Percentiles rank a stretch among this genome's conserved stretches.
These are phyloP conservation scores for Crepidotus sp. DNA, from an alignment of 1,284 basidiomycete species.

Conservation along the genomic window DNA sequence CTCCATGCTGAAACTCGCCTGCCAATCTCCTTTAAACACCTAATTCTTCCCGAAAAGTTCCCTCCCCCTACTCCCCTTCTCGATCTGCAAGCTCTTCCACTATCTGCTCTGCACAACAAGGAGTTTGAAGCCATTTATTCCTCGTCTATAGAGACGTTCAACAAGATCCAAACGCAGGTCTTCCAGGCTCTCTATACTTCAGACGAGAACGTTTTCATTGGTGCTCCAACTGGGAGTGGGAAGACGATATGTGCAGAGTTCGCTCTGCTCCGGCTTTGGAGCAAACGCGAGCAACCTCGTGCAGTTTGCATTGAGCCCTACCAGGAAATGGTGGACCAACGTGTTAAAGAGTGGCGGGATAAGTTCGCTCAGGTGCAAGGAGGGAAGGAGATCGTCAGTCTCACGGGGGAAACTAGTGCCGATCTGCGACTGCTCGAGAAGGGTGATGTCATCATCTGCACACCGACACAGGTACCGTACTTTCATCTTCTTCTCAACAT, in stretches of 20 bases:
- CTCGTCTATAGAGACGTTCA: constrained; percentile 74
- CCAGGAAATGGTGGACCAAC: constrained; percentile 91
- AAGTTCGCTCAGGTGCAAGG: constrained; percentile 81
- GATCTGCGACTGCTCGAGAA: constrained; percentile 89
- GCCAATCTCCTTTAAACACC: constrained; percentile 96
- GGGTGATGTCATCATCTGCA: constrained; percentile 89
- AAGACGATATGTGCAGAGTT: constrained; percentile 98
- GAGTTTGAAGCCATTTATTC: constrained; percentile 85
- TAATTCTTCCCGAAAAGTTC: constrained; percentile 97
- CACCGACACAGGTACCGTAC: constrained; percentile 59
- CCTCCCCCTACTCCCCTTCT: constrained; percentile 88
- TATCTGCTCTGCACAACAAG: constrained; percentile 86
- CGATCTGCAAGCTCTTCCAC: constrained; percentile 85
- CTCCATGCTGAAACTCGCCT: constrained; percentile 90
- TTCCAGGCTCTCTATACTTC: constrained; percentile 97
- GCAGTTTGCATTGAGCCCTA: constrained; percentile 96
- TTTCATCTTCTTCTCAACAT: background rate
- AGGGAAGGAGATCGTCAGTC: constrained; percentile 85
- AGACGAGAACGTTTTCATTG: constrained; percentile 94
- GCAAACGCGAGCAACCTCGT: constrained; percentile 71
- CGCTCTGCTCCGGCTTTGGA: constrained; percentile 88
- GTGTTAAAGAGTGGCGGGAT: constrained; percentile 81
- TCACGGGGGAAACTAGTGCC: constrained; percentile 93
- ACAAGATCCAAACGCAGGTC: constrained; percentile 98
- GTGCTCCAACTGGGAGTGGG: constrained; percentile 92